A percentile compares a stretch with the other conserved stretches of the same genome.
Evolutionary conservation across 495 filamentous ascomycete genomes (phyloP).

Genomic region (Trichoderma reesei): DNA sequence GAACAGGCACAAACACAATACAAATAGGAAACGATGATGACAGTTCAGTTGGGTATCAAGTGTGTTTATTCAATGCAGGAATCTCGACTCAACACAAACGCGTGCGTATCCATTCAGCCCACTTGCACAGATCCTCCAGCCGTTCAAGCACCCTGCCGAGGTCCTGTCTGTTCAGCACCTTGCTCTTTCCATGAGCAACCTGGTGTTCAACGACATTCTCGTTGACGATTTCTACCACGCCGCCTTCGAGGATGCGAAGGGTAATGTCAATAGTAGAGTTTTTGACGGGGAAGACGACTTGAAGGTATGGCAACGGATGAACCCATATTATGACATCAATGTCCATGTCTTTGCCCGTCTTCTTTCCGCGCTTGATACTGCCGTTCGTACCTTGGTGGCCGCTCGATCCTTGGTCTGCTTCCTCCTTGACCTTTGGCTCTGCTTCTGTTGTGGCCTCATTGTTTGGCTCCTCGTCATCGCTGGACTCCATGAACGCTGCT

Average conservation of each 20-base stretch:
- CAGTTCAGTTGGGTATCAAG: conserved; percentile 6
- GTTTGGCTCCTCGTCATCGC: neutral
- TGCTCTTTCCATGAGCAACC: conserved; percentile 14
- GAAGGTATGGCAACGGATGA: conserved; percentile 35
- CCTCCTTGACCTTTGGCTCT: neutral
- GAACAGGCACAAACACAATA: neutral
- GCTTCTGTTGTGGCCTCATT: neutral
- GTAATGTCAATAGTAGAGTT: conserved; percentile 31
- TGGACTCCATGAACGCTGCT: neutral
- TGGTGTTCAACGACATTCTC: conserved; percentile 13
- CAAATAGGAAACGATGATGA: neutral
- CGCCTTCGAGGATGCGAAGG: conserved; percentile 55
- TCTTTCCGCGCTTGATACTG: neutral
- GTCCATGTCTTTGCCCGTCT: conserved; percentile 14
- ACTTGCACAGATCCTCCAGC: conserved; percentile 43
- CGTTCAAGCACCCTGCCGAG: conserved; percentile 29
- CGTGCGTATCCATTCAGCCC: conserved; percentile 43
- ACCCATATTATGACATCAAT: conserved; percentile 42
- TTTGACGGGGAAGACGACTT: conserved; percentile 41
- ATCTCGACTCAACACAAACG: conserved; percentile 20
- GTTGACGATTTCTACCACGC: conserved; percentile 37
- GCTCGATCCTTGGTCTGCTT: neutral
- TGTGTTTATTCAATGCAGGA: neutral
- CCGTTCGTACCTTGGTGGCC: no score
- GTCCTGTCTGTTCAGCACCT: conserved; percentile 19